Evolutionary conservation across 1,284 basidiomycete genomes (phyloP), one percentile per base, ranked within the genome.

Genomic region (Ganoderma multipileum): DNA sequence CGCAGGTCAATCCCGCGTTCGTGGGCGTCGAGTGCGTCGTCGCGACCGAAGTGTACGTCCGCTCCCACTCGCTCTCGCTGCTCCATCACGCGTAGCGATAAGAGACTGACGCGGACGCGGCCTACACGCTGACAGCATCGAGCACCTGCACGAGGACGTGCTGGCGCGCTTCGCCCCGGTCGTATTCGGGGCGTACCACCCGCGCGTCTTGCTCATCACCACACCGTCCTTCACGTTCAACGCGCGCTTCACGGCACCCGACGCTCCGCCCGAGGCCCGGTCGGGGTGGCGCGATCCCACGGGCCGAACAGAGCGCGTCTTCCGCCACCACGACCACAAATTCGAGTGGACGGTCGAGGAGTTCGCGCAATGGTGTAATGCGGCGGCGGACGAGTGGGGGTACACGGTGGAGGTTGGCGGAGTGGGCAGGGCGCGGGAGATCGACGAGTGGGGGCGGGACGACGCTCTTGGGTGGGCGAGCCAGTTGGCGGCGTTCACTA

Each of bases 221-320:
- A 98, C 97, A 0, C 96, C 96, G 0, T 95, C 93, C 18, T 96
- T 93, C 80, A 89, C 87, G 36, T 99, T 95, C 85, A 98, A 98
- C 75, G 86, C 87, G 23, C 92, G 95, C 55, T 98, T 97, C 82
- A 88, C 89, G 1, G 79, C 88, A 14, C 92, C 91, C 0, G 83
- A 84, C 30, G 80, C 87, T 5, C 82, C 83, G 4, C 72, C 72
- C 9, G 75, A 78, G 12, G 81, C 83, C 3, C 85, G 86, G 2
- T 79, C 81, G 18, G 95, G 94, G 0, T 91, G 83, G 76, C 83
- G 80, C 0, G 96, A 98, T 79, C 91, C 92, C 7, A 93, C 91
- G 0, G 80, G 82, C 28, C 90, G 95, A 6, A 96, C 95, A 0
- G 81, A 88, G 58, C 87, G 95, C 2, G 78, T 89, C 30, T 93